A percentile compares a stretch with the other conserved stretches of the same genome.
Conservation (phyloP, 768 basidiomycete genomes). For the Botryobasidium botryosum region DNA sequence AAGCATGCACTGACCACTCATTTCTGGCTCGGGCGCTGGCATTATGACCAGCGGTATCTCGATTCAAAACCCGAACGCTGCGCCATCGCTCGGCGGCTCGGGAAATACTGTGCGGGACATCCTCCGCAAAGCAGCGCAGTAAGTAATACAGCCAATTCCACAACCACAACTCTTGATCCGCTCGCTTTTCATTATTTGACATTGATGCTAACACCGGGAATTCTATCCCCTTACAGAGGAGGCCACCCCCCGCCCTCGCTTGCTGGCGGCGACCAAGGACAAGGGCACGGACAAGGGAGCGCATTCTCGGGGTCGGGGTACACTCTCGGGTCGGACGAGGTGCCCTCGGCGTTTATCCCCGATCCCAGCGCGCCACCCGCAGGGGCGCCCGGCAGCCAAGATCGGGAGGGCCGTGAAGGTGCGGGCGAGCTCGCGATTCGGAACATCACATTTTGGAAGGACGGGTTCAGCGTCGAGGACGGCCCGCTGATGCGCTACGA, state of each 20-base stretch:
- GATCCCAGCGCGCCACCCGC: constrained; percentile 38
- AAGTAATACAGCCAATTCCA: constrained; percentile 17
- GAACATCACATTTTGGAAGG: constrained; percentile 76
- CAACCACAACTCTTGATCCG: background rate
- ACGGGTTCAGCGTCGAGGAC: constrained; percentile 86
- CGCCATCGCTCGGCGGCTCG: constrained; percentile 26
- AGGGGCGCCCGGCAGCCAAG: constrained; percentile 10
- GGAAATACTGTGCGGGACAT: constrained; percentile 52
- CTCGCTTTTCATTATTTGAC: background rate
- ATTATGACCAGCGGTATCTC: constrained; percentile 52
- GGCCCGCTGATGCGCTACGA: constrained; percentile 74
- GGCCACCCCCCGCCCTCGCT: constrained; percentile 15
- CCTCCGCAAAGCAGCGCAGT: constrained; percentile 69
- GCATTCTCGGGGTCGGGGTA: constrained; percentile 61
- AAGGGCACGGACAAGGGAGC: too few relatives aligned
- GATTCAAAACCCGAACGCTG: constrained; percentile 64
- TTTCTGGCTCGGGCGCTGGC: background rate
- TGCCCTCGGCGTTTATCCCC: constrained; percentile 56
- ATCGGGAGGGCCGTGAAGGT: constrained; percentile 17
- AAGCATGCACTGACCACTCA: too few relatives aligned
- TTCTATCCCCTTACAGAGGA: constrained; percentile 18
- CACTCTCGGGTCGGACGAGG: constrained; percentile 80
- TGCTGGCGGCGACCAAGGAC: too few relatives aligned
- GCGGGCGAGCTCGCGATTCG: constrained; percentile 40
- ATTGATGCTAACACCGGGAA: background rate